Conservation (phyloP, 73 alveolate species). For the Uronychia binucleata region DNA sequence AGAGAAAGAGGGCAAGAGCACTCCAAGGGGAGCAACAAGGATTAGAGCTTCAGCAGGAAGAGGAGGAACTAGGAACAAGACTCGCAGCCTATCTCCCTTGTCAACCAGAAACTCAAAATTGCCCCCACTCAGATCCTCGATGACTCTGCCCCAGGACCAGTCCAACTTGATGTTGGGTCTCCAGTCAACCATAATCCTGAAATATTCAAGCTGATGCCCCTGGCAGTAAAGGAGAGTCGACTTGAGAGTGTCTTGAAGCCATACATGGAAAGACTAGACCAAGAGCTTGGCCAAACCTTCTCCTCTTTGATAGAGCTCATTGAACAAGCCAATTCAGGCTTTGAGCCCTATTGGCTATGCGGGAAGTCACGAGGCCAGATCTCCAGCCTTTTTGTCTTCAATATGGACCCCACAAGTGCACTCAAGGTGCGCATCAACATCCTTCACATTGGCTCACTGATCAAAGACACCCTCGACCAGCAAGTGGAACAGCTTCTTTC, state of each 20-base stretch:
- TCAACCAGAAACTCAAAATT: not conserved
- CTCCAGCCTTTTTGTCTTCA: not conserved
- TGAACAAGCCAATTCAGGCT: not conserved
- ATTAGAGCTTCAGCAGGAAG: not conserved
- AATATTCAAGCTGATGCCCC: not conserved
- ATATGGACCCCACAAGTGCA: not conserved
- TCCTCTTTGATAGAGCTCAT: not conserved
- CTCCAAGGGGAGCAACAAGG: not conserved
- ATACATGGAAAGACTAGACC: not conserved
- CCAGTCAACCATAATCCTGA: not conserved
- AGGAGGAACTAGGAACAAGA: not conserved
- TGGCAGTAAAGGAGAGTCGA: not conserved
- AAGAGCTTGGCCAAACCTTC: not conserved
- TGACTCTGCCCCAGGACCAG: slow-evolving; percentile 1
- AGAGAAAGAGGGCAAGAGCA: not conserved
- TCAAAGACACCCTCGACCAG: not conserved
- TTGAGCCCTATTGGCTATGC: not conserved
- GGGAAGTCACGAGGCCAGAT: not conserved
- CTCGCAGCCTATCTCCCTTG: not conserved
- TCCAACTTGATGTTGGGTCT: not conserved
- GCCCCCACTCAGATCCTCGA: not conserved
- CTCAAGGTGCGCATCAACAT: not conserved
- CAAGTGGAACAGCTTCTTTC: not conserved
- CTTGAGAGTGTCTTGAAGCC: not conserved
- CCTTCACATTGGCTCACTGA: not conserved